These are phyloP conservation scores for Symbiodinium natans DNA, from an alignment of 73 alveolate species.

Conservation along the genomic window DNA sequence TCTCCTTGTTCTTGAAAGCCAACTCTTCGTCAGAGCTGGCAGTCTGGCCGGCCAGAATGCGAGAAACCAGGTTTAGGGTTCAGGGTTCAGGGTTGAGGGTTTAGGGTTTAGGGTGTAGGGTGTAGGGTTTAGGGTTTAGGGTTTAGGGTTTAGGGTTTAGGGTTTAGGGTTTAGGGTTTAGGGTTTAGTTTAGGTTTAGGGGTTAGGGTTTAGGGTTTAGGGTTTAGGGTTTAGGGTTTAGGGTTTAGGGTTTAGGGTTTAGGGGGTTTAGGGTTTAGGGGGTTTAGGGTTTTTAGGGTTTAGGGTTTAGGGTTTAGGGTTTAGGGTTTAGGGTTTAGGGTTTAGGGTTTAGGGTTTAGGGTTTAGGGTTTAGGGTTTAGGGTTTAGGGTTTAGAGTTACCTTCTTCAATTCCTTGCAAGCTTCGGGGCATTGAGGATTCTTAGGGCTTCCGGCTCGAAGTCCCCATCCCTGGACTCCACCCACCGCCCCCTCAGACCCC, in stretches of 20 bases:
- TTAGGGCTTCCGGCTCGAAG: too few species aligned
- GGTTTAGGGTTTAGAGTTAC: too few species aligned
- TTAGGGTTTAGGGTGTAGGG: neutral
- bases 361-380: neutral
- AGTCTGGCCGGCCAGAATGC: neutral
- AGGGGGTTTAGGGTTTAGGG: too few species aligned
- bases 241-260: too few species aligned
- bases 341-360: neutral
- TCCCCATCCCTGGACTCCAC: too few species aligned
- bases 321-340: neutral
- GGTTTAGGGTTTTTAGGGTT: too few species aligned
- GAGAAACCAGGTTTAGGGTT: neutral
- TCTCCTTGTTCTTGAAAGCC: neutral
- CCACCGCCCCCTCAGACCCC: too few species aligned
- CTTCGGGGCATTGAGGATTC: too few species aligned
- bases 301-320: too few species aligned
- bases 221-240: too few species aligned
- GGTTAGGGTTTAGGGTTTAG: too few species aligned
- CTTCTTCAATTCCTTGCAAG: too few species aligned
- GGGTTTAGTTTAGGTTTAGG: neutral
- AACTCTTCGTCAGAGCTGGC: neutral
- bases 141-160: neutral
- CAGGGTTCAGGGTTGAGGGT: neutral
- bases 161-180: neutral
- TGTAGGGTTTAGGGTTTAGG: neutral